Evolutionary conservation across 2,329 filamentous ascomycete genomes (phyloP), one percentile per base, ranked within the genome.

Genomic region (Aspergillus sp.): DNA sequence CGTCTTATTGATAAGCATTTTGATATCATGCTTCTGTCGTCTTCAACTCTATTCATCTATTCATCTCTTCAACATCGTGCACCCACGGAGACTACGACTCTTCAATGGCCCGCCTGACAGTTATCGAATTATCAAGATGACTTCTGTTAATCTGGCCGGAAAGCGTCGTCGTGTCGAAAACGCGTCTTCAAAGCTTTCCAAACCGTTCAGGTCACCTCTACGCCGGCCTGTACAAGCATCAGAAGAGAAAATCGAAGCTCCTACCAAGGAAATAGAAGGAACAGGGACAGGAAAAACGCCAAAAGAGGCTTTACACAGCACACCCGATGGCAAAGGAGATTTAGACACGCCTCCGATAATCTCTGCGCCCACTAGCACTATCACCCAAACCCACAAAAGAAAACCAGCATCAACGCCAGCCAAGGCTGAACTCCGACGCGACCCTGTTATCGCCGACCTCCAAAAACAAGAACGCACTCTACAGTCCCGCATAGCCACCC

Each of bases 181-280:
- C 40, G 75, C 78, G 35, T 67, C 74, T 26, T 73, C 72, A n/a
- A 76, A 77, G 5, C 75, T 87, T 42, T 76, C 77, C 51, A 85
- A 82, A 60, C 85, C 85, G 0, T 88, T 88, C 69, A 82, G 83
- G 54, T 87, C 85, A 41, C 85, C 83, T 9, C 75, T 85, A 50
- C 78, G 76, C 54, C 74, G 71, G 34, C 69, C 72, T 9, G 36
- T 42, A 19, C 42, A 59, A 26, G 46, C 48, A 7, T 35, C 45
- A 26, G 47, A 41, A 41, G 10, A 29, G 47, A 33, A 29, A 27
- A 39, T 12, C n/a, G 42, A 39, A 5, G 33, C 9, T 4, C 46
- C 30, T 41, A 32, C 36, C 4, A 32, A 29, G 4, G 7, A 32
- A 41, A 6, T 9, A 19, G 3, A 41, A 36, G 5, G 7, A 30